Base-by-base conservation (phyloP, 2,329 filamentous ascomycete species). In the Plectosphaerella sp. region DNA sequence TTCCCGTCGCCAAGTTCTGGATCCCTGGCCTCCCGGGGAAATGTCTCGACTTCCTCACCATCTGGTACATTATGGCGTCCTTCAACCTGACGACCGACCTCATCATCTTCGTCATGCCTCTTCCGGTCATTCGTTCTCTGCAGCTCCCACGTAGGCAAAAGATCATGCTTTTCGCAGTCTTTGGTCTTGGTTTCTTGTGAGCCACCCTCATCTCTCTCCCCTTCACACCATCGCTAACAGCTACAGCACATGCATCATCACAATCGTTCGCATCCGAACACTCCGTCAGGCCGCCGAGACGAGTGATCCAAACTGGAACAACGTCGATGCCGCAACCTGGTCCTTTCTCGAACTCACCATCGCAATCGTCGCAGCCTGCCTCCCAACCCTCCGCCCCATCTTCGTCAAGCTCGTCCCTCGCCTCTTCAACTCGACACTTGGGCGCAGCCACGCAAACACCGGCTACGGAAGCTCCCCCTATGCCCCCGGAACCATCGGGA, bases 341-440 rank as follows among this genome's bases (percentile, higher is more conserved):
- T 64, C 63, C 11, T 59, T 63, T 45, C 61, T 63, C 28, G 65
- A 68, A 52, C 55, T 66, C 50, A 62, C 61, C 49, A 61, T 61
- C 20, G 63, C 59, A 22, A 66, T 67, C 14, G 35, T 63, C 3
- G 64, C 61, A 24, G 63, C 64, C 2, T 63, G 61, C 25, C 56
- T 67, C 20, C 64, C 63, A 8, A 60, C 64, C 10, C 55, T 68
- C 2, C 61, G 63, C 10, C 65, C 65, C 4, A 54, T 65, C 20
- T 52, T 67, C 28, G 54, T 55, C n/a, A 54, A 53, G 6, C 20
- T 60, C 24, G 48, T 62, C 9, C 61, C 62, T 1, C 53, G 57
- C 10, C 33, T 61, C 43, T 59, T 63, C 16, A 36, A 36, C 4
- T 49, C 42, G 12, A 52, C 54, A 11, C 48, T 52, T 28, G 37